Percentiles rank a stretch among this genome's conserved stretches.
Evolutionary conservation across 805 yeast species (phyloP).

Genomic region (Nakazawaea pomicola): DNA sequence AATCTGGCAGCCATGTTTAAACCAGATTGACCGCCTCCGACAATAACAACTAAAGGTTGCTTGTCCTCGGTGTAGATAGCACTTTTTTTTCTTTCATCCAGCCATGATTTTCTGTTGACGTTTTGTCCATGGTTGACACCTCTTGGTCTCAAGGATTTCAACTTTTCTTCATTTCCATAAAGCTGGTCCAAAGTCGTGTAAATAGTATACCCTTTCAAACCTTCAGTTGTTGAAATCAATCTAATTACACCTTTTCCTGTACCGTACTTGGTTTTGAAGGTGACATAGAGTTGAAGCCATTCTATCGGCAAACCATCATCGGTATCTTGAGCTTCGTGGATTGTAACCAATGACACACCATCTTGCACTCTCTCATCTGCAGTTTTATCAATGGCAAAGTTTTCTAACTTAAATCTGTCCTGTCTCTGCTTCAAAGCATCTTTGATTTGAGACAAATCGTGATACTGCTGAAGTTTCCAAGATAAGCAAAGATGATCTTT

Average conservation of each 20-base stretch:
- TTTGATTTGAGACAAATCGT: constrained; percentile 26
- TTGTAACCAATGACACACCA: constrained; percentile 24
- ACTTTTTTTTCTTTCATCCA: constrained; percentile 24
- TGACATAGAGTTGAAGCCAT: constrained; percentile 29
- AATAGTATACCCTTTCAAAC: constrained; percentile 28
- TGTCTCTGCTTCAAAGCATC: constrained; percentile 13
- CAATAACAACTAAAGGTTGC: constrained; percentile 37
- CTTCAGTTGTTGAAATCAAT: constrained; percentile 25
- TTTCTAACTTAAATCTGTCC: constrained; percentile 21
- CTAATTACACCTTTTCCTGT: constrained; percentile 28
- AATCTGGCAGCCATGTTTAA: constrained; percentile 37
- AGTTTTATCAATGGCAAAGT: constrained; percentile 23
- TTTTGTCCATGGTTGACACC: constrained; percentile 38
- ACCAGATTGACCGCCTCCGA: constrained; percentile 46
- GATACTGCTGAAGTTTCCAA: constrained; percentile 28
- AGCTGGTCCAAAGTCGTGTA: constrained; percentile 31
- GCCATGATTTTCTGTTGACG: constrained; percentile 32
- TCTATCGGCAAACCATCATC: constrained; percentile 26
- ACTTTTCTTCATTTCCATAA: constrained; percentile 26
- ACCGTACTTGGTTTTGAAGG: constrained; percentile 28
- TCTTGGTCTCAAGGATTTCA: constrained; percentile 26
- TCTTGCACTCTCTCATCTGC: constrained; percentile 27
- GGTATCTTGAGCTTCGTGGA: constrained; percentile 22
- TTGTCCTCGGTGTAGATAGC: constrained; percentile 24
- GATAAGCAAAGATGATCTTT: constrained; percentile 31